phyloP scores from a whole-genome alignment of 768 basidiomycete species.

The Podaxis carcinomalis region DNA sequence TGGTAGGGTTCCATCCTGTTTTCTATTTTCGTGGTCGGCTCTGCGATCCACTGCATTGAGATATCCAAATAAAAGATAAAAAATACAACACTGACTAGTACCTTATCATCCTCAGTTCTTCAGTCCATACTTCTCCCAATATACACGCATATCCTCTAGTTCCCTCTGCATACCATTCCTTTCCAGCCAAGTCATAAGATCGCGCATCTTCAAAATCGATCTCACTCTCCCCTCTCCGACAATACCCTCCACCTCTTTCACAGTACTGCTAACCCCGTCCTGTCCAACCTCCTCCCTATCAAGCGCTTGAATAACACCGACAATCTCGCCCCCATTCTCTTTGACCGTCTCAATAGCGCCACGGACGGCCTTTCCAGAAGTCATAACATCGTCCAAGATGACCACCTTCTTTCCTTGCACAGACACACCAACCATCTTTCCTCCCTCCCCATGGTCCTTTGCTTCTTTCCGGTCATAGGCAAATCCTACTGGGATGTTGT shows the following conservation, averaged over 20 bases:
- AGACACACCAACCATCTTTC: slow-evolving; percentile 80
- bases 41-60: no score
- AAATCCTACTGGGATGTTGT: slow-evolving; percentile 66
- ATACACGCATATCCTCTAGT: slow-evolving; percentile 68
- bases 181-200: slow-evolving; percentile 81
- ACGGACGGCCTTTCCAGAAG: slow-evolving; percentile 84
- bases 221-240: slow-evolving; percentile 69
- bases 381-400: slow-evolving; percentile 96
- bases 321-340: slow-evolving; percentile 69
- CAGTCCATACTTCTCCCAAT: slow-evolving; percentile 70
- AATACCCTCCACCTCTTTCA: slow-evolving; percentile 75
- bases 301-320: slow-evolving; percentile 83
- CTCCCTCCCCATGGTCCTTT: slow-evolving; percentile 96
- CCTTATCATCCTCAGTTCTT: slow-evolving; percentile 25
- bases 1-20: no score
- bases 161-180: slow-evolving; percentile 61
- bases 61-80: no score
- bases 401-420: slow-evolving; percentile 81
- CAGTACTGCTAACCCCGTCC: slow-evolving; percentile 64
- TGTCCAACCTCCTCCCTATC: slow-evolving; percentile 85
- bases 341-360: slow-evolving; percentile 74
- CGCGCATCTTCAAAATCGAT: slow-evolving; percentile 80
- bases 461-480: slow-evolving; percentile 94
- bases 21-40: no score
- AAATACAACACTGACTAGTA: no score